Evolutionary conservation across 148 eudicot species (phyloP), one percentile per base, ranked within the genome.

Genomic region (Rhododendron ovatum): DNA sequence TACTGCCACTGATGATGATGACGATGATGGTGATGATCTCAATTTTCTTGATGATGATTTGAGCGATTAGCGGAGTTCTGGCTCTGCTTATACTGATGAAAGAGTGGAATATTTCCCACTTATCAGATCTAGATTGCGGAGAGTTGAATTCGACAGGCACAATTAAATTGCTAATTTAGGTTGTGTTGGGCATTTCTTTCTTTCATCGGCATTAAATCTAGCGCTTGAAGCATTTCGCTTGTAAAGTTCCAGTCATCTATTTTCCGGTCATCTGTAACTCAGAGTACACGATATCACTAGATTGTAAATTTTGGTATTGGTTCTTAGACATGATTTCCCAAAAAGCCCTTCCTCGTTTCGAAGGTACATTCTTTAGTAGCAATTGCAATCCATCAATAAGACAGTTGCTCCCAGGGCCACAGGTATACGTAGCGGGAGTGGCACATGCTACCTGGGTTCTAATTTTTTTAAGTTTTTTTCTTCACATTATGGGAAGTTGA

Each of bases 1-100:
- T 88, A 91, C 91, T 67, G 90, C 90, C 84, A 88, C 89, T 37
- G 79, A 75, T 18, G n/a, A 75, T 0, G 78, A 74, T 4, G 45
- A 74, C n/a, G 94, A 84, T 43, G 90, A 91, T 28, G 88, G 87
- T 11, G 87, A 82, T 15, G 90, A 90, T 88, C 89, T 90, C 84
- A 86, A 90, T 79, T 90, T 89, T 82, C 85, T 91, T 37, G 93
- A 91, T 85, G 91, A 90, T 55, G 85, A 90, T 81, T 73, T 83
- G 86, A 90, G 87, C 24, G 91, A 89, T 61, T 88, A 88, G 74
- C 75, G 17, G 78, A 51, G 39, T 73, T 63, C n/a, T 65, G 45
- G 48, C 83, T 45, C 47, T 50, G 83, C 33, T 50, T 1, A 74
- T 74, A 71, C 45, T 50, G 7, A 71, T 82, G 63, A 51, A 67